Evolutionary conservation across 768 basidiomycete genomes (phyloP).

Genomic region (Boletus tylopilopsis): DNA sequence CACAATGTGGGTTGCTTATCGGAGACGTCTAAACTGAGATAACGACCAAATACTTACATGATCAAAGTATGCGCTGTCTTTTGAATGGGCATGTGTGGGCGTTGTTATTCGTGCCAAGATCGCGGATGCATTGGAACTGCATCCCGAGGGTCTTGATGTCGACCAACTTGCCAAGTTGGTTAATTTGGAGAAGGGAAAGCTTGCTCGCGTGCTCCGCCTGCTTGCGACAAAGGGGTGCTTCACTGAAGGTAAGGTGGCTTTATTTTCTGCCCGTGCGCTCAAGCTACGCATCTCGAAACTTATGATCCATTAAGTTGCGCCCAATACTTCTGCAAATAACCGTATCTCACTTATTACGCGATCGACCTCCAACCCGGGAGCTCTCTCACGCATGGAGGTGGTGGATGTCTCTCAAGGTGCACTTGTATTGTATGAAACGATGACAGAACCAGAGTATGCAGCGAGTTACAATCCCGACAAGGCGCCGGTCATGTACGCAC

Average conservation of each 20-base stretch:
- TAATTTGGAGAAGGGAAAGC: conserved; percentile 25
- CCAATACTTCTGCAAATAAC: conserved; percentile 31
- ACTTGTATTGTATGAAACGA: conserved; percentile 19
- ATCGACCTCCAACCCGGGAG: conserved; percentile 10
- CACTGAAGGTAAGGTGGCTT: conserved; percentile 20
- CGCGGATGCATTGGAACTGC: conserved; percentile 23
- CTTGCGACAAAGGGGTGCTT: conserved; percentile 32
- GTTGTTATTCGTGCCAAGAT: conserved; percentile 24
- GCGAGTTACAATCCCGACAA: conserved; percentile 20
- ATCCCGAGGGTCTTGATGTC: conserved; percentile 29
- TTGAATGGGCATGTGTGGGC: conserved; percentile 25
- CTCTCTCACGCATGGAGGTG: conserved; percentile 2
- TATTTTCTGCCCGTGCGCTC: background rate
- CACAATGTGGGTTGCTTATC: conserved; percentile 16
- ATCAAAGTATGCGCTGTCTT: conserved; percentile 17
- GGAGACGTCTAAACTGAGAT: background rate
- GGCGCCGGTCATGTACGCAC: conserved; percentile 21
- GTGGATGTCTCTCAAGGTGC: conserved; percentile 15
- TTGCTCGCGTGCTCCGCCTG: conserved; percentile 27
- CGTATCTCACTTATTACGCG: conserved; percentile 30
- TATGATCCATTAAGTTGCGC: conserved; percentile 14
- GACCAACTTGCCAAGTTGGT: conserved; percentile 24
- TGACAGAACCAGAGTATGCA: conserved; percentile 25
- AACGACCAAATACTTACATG: background rate
- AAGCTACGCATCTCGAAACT: background rate